Conservation (phyloP, 805 yeast species). For the Starmerella etchellsii region DNA sequence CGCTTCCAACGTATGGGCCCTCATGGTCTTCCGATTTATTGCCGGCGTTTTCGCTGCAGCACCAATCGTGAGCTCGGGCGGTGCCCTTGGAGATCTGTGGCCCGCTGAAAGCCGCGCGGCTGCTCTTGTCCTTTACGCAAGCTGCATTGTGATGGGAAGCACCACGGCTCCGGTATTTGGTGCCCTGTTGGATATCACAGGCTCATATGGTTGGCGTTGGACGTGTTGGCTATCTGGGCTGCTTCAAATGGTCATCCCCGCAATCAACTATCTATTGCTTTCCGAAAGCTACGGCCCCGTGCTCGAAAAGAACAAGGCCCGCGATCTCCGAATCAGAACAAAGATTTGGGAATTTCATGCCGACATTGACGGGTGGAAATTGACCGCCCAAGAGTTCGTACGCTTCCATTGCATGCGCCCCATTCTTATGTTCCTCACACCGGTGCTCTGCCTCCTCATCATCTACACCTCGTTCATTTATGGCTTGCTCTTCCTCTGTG, state of each 20-base stretch:
- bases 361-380: constrained; percentile 75
- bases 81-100: constrained; percentile 48
- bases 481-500: constrained; percentile 33
- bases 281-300: constrained; percentile 31
- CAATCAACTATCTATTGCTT: constrained; percentile 29
- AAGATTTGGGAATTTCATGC: constrained; percentile 77
- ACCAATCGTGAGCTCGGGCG: constrained; percentile 51
- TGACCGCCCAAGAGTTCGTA: constrained; percentile 55
- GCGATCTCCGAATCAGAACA: constrained; percentile 54
- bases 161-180: constrained; percentile 36
- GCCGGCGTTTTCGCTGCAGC: constrained; percentile 51
- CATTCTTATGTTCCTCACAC: constrained; percentile 51
- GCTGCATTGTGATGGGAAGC: constrained; percentile 36
- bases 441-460: constrained; percentile 32
- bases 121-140: constrained; percentile 39
- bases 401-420: constrained; percentile 70
- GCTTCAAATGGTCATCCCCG: constrained; percentile 26
- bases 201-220: constrained; percentile 46
- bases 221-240: constrained; percentile 41
- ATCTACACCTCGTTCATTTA: constrained; percentile 34
- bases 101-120: constrained; percentile 39
- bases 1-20: constrained; percentile 36
- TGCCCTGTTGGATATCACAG: constrained; percentile 27
- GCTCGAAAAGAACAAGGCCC: constrained; percentile 55
- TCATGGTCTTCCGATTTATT: constrained; percentile 37